These are phyloP conservation scores for Tulasnella sp. DNA, from an alignment of 768 basidiomycete genomes.

Conservation along the genomic window DNA sequence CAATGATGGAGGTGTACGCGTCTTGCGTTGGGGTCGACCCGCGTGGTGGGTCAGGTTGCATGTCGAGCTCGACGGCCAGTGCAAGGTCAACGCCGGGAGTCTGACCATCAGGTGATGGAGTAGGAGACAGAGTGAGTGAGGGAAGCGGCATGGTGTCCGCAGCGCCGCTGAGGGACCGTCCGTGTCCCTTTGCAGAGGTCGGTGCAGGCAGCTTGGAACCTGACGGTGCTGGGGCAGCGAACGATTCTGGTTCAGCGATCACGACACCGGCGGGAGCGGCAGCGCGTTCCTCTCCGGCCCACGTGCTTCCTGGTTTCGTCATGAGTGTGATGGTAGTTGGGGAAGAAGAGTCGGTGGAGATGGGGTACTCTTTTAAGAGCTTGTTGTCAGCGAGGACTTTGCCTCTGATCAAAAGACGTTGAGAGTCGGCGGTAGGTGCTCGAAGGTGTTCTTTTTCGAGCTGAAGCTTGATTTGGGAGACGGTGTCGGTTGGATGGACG, in stretches of 20 bases:
- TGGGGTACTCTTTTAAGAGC: constrained; percentile 83
- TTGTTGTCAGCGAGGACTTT: constrained; percentile 88
- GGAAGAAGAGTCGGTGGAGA: constrained; percentile 66
- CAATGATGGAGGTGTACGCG: constrained; percentile 63
- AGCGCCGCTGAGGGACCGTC: constrained; percentile 34
- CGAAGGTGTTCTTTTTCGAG: constrained; percentile 54
- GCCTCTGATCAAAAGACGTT: constrained; percentile 87
- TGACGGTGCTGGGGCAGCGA: constrained; percentile 9
- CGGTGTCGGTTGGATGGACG: constrained; percentile 75
- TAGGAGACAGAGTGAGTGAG: constrained; percentile 72
- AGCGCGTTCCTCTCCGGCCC: constrained; percentile 22
- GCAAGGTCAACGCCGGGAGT: constrained; percentile 7
- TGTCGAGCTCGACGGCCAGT: constrained; percentile 54
- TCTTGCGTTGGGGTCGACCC: constrained; percentile 34
- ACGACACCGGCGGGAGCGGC: not conserved
- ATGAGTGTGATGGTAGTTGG: constrained; percentile 63
- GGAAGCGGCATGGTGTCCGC: constrained; percentile 63
- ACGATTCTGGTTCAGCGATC: constrained; percentile 16
- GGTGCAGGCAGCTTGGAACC: not conserved
- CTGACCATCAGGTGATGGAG: constrained; percentile 46
- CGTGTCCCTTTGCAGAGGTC: constrained; percentile 13
- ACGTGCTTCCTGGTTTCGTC: constrained; percentile 38
- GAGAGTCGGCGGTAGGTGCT: constrained; percentile 74
- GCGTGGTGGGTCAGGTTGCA: constrained; percentile 45
- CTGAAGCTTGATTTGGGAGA: constrained; percentile 71